A percentile compares a stretch with the other conserved stretches of the same genome.
phyloP scores from a whole-genome alignment of 2,329 filamentous ascomycete genomes.

The Ophiostoma sp. region DNA sequence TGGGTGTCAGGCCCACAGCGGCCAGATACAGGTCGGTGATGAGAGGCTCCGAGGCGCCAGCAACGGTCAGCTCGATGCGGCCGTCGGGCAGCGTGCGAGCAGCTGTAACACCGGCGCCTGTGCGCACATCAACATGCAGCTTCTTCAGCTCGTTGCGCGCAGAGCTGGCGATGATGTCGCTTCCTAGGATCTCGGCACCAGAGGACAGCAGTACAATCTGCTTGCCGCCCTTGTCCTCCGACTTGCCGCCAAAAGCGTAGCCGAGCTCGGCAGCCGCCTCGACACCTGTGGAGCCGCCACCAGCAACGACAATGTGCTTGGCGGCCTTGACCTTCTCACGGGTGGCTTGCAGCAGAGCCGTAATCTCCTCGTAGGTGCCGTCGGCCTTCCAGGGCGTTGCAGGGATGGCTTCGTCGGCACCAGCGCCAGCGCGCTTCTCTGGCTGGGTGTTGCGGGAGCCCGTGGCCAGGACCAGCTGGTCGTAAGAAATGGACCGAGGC shows the following conservation, averaged over 20 bases:
- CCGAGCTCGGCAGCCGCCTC: conserved; percentile 58
- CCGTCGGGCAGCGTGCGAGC: conserved; percentile 42
- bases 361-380: conserved; percentile 48
- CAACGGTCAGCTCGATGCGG: conserved; percentile 51
- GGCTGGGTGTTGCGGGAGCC: conserved; percentile 43
- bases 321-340: conserved; percentile 47
- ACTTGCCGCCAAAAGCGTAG: conserved; percentile 45
- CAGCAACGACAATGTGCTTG: conserved; percentile 56
- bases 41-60: conserved; percentile 47
- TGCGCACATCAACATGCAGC: conserved; percentile 52
- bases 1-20: conserved; percentile 56
- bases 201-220: conserved; percentile 53
- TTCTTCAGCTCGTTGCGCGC: conserved; percentile 53
- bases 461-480: conserved; percentile 60
- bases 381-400: conserved; percentile 52
- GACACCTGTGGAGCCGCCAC: conserved; percentile 57
- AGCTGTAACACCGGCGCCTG: conserved; percentile 44
- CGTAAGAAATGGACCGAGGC: conserved; percentile 46
- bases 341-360: conserved; percentile 44
- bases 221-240: conserved; percentile 32
- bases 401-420: conserved; percentile 38
- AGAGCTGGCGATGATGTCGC: conserved; percentile 45
- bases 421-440: conserved; percentile 27
- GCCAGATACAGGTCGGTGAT: conserved; percentile 53
- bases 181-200: conserved; percentile 44